Percentiles rank a stretch among this genome's conserved stretches.
Conservation (phyloP, 202 grass and related monocot genomes). For the Carex arenaria region DNA sequence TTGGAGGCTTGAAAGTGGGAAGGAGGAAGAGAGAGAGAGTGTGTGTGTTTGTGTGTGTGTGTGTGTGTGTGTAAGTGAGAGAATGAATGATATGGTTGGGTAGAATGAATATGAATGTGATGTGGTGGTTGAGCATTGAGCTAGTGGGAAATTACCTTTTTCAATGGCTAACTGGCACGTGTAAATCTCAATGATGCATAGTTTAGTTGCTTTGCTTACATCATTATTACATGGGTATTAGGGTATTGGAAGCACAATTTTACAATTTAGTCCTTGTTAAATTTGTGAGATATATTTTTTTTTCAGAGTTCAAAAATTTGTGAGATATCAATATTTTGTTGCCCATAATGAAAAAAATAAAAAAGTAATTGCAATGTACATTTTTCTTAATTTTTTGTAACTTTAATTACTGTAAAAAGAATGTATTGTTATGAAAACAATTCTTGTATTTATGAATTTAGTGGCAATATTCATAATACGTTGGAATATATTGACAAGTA, state of each 20-base stretch:
- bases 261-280: not conserved
- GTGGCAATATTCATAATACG: not conserved
- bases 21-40: not conserved
- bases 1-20: not conserved
- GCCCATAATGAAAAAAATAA: too few species aligned
- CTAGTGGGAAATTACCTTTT: constrained; percentile 17
- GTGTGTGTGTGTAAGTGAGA: not conserved
- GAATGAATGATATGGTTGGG: not conserved
- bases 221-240: not conserved
- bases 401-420: not conserved
- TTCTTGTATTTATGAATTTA: not conserved
- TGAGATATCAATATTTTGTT: not conserved
- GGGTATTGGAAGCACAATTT: not conserved
- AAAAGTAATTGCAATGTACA: not conserved
- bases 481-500: too few species aligned
- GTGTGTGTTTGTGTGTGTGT: not conserved
- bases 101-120: not conserved
- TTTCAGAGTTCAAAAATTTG: too few species aligned
- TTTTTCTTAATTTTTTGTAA: not conserved
- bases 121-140: constrained; percentile 17
- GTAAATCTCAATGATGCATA: constrained; percentile 1
- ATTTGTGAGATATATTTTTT: too few species aligned
- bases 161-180: not conserved
- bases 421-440: not conserved
- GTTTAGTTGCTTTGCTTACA: not conserved